Base-by-base conservation (phyloP, 2,329 filamentous ascomycete genomes). In the Fonsecaea pedrosoi region DNA sequence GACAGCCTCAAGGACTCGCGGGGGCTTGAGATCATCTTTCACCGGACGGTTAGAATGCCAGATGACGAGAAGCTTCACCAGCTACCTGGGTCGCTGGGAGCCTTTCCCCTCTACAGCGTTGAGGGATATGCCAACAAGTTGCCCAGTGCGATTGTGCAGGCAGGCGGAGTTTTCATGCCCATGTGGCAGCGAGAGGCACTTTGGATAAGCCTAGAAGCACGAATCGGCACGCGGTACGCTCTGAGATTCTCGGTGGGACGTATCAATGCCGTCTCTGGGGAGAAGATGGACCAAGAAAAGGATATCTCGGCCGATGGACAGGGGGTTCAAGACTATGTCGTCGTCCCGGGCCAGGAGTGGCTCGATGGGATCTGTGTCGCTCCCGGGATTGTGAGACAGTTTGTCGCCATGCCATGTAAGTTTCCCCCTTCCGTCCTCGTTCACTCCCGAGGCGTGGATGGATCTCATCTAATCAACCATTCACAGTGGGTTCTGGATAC, bases 371-470 rank as follows among this genome's bases (percentile, higher is more conserved):
- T 82, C 37, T 76, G 77, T 0, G 72, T 66, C 1, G 57, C 54
- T 0, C 67, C 77, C 34, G 77, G 77, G 1, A 71, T 72, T 0
- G 79, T 84, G 4, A 76, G 79, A 9, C 83, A 85, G 66, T 85
- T 85, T 65, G 80, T 84, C 2, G 82, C 82, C 1, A 81, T 82
- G 77, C 45, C 18, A 12, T 30, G 45, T 50, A 79, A 81, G 0
- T 68, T 32, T 78, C 9, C 45, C 0, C 21, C 37, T 38, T 12
- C 45, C 1, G 6, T 40, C 37, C 13, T 5, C 15, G 15, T 9
- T 45, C 6, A 9, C 8, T 45, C 6, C 5, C 40, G 12, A 50
- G 12, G 2, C 3, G 9, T 4, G 78, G 0, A 74, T 4, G 78
- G 0, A 74, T 72, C 12, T 13, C 21, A 5, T 25, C 45, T 50